Percentiles rank a stretch among this genome's conserved stretches.
phyloP scores from a whole-genome alignment of 2,329 filamentous ascomycete species.

The Diatrype stigma region DNA sequence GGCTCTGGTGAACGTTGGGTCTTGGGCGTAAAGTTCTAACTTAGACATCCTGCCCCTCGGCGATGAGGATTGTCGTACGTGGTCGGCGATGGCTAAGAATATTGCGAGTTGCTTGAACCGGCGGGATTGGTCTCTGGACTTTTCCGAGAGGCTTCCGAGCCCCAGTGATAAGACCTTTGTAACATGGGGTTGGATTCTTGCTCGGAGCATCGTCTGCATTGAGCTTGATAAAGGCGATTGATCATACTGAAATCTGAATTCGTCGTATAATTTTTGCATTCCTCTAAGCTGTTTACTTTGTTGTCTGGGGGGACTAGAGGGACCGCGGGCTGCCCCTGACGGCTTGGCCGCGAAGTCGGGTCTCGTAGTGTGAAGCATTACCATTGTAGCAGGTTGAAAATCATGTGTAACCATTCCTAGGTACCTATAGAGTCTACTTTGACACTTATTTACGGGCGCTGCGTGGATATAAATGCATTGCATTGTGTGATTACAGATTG shows the following conservation, averaged over 20 bases:
- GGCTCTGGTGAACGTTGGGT: conserved; percentile 24
- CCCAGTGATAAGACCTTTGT: conserved; percentile 10
- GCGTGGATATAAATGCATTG: no score
- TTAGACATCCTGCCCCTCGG: neutral
- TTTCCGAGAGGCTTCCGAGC: conserved; percentile 7
- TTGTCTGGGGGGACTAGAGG: neutral
- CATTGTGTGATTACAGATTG: no score
- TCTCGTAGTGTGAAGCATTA: no score
- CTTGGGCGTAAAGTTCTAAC: conserved; percentile 24
- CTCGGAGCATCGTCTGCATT: conserved; percentile 5
- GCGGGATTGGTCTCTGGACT: conserved; percentile 19
- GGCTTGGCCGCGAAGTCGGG: no score
- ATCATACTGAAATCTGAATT: conserved; percentile 2
- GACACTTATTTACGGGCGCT: no score
- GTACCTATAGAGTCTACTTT: no score
- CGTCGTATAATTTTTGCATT: conserved; percentile 8
- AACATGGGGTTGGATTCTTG: conserved; percentile 6
- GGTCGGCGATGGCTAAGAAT: conserved; percentile 18
- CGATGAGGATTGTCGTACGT: neutral
- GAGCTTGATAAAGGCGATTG: conserved; percentile 6
- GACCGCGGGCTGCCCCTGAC: no score
- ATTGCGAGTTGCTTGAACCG: conserved; percentile 26
- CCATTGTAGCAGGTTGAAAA: no score
- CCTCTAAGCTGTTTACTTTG: conserved; percentile 2
- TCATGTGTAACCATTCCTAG: no score